Evolutionary conservation across 2,329 filamentous ascomycete species (phyloP).

Genomic region (Cladosporium sphaerospermum): DNA sequence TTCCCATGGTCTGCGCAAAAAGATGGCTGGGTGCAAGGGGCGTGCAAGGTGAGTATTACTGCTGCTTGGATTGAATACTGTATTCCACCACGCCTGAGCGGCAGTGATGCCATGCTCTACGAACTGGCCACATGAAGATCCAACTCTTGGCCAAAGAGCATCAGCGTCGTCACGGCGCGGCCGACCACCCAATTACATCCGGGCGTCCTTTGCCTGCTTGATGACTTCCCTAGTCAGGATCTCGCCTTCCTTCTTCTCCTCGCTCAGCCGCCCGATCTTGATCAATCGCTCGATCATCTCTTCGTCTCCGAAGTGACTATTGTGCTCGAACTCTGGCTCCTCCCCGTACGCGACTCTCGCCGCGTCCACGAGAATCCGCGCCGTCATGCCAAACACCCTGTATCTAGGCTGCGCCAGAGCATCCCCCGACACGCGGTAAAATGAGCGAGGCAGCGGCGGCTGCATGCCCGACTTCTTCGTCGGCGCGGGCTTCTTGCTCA

Average conservation of each 20-base stretch:
- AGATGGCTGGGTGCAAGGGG: no score
- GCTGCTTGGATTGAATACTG: no score
- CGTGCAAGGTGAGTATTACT: no score
- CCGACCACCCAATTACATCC: conserved; percentile 19
- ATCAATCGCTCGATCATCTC: conserved; percentile 55
- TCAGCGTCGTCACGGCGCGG: no score
- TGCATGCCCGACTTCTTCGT: conserved; percentile 4
- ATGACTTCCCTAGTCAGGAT: conserved; percentile 33
- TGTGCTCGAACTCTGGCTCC: conserved; percentile 77
- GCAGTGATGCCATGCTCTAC: no score
- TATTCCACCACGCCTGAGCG: no score
- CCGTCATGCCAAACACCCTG: conserved; percentile 93
- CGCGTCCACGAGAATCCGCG: conserved; percentile 79
- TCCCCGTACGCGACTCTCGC: conserved; percentile 76
- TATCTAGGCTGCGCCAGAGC: conserved; percentile 44
- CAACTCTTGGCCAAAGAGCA: no score
- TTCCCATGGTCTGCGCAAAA: no score
- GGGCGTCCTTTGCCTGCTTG: conserved; percentile 27
- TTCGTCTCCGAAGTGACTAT: conserved; percentile 60
- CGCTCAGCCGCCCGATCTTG: conserved; percentile 50
- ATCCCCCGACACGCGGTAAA: conserved; percentile 24
- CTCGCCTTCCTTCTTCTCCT: conserved; percentile 46
- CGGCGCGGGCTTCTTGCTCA: background rate
- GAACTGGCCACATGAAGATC: no score
- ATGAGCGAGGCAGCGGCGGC: conserved; percentile 24